Evolutionary conservation across 139 green algal genomes (phyloP).

Genomic region (Asterochloris erici): DNA sequence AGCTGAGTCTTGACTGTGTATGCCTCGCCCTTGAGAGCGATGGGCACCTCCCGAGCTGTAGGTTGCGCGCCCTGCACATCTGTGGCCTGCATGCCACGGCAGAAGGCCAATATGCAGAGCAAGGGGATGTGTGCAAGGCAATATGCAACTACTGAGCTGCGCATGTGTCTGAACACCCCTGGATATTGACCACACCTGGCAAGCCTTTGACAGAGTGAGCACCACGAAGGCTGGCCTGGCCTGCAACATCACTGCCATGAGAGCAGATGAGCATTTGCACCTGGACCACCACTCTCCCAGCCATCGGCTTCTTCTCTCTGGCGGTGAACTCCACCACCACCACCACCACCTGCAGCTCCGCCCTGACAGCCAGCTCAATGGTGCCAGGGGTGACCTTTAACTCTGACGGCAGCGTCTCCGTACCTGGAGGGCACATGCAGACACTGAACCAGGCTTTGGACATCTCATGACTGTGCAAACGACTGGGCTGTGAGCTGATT

Average conservation of each 20-base stretch:
- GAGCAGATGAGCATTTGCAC: constrained; percentile 10
- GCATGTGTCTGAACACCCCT: background rate
- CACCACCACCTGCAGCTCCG: constrained; percentile 39
- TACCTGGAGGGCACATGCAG: no score
- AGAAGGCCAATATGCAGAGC: background rate
- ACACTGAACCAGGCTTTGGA: no score
- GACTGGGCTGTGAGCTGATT: no score
- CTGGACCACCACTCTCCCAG: constrained; percentile 48
- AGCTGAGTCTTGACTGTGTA: constrained; percentile 72
- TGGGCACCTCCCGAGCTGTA: constrained; percentile 43
- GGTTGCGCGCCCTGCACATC: constrained; percentile 45
- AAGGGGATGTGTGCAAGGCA: background rate
- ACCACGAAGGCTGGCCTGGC: background rate
- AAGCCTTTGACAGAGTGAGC: background rate
- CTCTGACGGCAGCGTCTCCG: constrained; percentile 50
- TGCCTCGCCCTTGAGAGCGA: constrained; percentile 65
- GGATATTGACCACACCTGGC: background rate
- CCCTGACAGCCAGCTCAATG: constrained; percentile 47
- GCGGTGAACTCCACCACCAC: constrained; percentile 61
- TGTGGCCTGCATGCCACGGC: constrained; percentile 3
- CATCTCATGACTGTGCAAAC: no score
- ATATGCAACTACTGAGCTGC: background rate
- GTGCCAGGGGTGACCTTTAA: constrained; percentile 40
- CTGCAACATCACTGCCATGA: background rate
- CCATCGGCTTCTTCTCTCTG: constrained; percentile 48